phyloP scores from a whole-genome alignment of 2,329 filamentous ascomycete genomes.

The Apiospora aurea region DNA sequence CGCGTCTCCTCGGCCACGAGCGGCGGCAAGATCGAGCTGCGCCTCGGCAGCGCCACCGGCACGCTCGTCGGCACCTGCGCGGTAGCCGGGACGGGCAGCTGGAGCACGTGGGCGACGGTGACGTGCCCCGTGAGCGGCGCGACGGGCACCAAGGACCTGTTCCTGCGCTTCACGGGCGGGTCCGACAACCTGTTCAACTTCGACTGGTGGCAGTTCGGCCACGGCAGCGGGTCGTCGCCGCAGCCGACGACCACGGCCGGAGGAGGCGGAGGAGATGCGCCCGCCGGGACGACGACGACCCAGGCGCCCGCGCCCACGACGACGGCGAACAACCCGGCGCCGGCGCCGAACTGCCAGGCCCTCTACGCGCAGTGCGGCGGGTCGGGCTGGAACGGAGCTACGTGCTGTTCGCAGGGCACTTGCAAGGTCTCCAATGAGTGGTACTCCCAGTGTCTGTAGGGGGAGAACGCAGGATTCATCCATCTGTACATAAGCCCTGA shows the following conservation, averaged over 20 bases:
- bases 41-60: conserved; percentile 37
- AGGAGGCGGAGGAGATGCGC: background rate
- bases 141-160: conserved; percentile 34
- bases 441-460: conserved; percentile 23
- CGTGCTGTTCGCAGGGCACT: conserved; percentile 23
- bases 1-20: conserved; percentile 37
- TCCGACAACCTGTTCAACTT: conserved; percentile 35
- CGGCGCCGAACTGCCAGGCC: background rate
- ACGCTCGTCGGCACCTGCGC: conserved; percentile 38
- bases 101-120: conserved; percentile 36
- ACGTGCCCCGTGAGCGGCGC: conserved; percentile 34
- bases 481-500: background rate
- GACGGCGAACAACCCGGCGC: background rate
- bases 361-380: conserved; percentile 22
- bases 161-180: conserved; percentile 34
- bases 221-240: background rate
- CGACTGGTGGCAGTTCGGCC: conserved; percentile 38
- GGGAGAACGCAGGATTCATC: background rate
- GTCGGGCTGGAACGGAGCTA: conserved; percentile 1
- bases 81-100: conserved; percentile 39
- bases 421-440: conserved; percentile 23
- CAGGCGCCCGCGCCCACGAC: background rate
- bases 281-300: background rate
- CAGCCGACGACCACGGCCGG: conserved; percentile 3
- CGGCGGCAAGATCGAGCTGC: conserved; percentile 40